These are phyloP conservation scores for Fusarium aywerte DNA, from an alignment of 2,329 filamentous ascomycete species.

Conservation along the genomic window DNA sequence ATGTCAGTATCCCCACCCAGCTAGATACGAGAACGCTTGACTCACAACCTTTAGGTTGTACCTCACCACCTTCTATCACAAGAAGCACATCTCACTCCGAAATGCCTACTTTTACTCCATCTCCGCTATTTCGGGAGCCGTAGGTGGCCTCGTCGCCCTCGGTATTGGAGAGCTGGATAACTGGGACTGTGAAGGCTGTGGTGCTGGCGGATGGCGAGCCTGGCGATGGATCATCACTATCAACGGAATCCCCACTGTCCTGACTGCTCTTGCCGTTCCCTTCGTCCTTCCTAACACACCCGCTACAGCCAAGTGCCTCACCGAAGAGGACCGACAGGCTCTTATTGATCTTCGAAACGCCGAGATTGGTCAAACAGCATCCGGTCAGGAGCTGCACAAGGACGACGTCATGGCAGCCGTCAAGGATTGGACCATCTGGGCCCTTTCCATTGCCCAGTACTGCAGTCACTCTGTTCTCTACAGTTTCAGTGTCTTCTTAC, in stretches of 20 bases:
- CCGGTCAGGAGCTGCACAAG: conserved; percentile 45
- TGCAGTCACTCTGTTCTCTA: conserved; percentile 74
- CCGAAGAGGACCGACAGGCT: conserved; percentile 54
- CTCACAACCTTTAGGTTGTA: conserved; percentile 49
- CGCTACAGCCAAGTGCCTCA: conserved; percentile 58
- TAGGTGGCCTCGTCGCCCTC: conserved; percentile 72
- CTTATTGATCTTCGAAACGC: conserved; percentile 61
- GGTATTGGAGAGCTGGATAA: conserved; percentile 57
- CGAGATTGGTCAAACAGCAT: conserved; percentile 52
- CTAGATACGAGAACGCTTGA: accelerated
- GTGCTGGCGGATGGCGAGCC: conserved; percentile 64
- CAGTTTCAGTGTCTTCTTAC: conserved; percentile 74
- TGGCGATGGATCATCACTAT: conserved; percentile 76
- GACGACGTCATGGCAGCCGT: conserved; percentile 40
- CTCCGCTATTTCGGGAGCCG: conserved; percentile 71
- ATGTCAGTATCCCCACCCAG: conserved; percentile 40
- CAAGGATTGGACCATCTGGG: conserved; percentile 72
- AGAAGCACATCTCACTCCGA: conserved; percentile 68
- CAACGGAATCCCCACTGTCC: conserved; percentile 58
- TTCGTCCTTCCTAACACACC: conserved; percentile 69
- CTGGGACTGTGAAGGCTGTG: conserved; percentile 63
- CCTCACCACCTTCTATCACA: conserved; percentile 72
- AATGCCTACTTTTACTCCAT: conserved; percentile 71
- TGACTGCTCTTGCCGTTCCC: conserved; percentile 65
- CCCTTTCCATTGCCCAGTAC: conserved; percentile 69